phyloP scores from a whole-genome alignment of 257 asterid genomes.

The Plectranthus barbatus region DNA sequence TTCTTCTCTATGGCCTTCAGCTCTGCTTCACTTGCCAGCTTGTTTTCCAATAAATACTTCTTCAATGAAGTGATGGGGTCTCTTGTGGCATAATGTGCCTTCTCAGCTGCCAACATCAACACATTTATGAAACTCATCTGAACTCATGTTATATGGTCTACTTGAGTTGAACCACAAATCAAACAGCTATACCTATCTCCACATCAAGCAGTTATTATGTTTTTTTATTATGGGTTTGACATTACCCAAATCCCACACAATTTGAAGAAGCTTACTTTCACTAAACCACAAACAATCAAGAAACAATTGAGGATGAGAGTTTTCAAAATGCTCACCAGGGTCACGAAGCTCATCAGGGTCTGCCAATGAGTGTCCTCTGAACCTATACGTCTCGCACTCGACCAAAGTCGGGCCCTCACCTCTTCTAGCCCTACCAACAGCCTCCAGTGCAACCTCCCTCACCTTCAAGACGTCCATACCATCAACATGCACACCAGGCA shows the following conservation, averaged over 20 bases:
- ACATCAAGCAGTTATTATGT: no score
- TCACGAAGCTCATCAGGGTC: constrained; percentile 99
- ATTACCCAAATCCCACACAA: background rate
- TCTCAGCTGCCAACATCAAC: constrained; percentile 92
- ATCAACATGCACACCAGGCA: constrained; percentile 97
- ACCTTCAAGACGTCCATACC: constrained; percentile 99
- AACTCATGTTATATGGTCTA: background rate
- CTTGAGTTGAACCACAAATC: no score
- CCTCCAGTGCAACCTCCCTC: constrained; percentile 93
- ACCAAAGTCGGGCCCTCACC: constrained; percentile 97
- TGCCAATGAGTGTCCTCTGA: constrained; percentile 97
- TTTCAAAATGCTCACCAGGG: constrained; percentile 55
- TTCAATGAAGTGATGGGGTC: constrained; percentile 75
- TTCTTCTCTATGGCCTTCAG: constrained; percentile 76
- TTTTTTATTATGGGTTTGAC: no score
- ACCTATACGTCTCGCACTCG: constrained; percentile 92
- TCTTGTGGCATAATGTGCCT: constrained; percentile 80
- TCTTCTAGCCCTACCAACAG: constrained; percentile 79
- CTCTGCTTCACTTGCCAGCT: constrained; percentile 64
- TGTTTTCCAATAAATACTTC: constrained; percentile 69
- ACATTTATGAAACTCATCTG: no score
- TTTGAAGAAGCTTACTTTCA: background rate
- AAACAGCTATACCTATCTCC: no score
- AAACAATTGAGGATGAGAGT: background rate
- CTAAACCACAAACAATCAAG: background rate